phyloP scores from a whole-genome alignment of 148 eudicot species.

The Camellia sinensis region DNA sequence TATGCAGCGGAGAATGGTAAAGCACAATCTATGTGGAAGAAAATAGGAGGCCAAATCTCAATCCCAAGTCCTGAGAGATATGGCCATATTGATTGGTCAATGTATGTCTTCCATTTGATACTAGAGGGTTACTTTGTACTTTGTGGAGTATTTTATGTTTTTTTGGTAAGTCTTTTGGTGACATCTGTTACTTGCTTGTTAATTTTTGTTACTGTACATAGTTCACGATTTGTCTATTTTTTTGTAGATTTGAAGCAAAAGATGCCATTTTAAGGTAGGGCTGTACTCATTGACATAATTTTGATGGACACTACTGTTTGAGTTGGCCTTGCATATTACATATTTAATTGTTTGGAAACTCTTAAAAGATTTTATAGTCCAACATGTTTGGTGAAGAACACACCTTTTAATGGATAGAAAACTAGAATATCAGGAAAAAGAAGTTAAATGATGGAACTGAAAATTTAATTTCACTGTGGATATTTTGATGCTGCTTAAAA shows the following conservation, averaged over 20 bases:
- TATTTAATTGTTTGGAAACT: neutral
- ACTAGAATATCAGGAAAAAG: neutral
- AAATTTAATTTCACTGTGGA: neutral
- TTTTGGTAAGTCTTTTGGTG: constrained; percentile 7
- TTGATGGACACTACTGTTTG: neutral
- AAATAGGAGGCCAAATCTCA: constrained; percentile 68
- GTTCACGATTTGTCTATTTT: constrained; percentile 22
- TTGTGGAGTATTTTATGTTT: constrained; percentile 12
- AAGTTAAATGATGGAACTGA: neutral
- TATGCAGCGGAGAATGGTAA: constrained; percentile 72
- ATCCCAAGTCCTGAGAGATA: constrained; percentile 57
- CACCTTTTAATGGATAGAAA: neutral
- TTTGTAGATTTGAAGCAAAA: constrained; percentile 77
- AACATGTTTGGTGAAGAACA: neutral
- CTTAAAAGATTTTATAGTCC: neutral
- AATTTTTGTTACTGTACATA: constrained; percentile 17
- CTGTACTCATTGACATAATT: neutral
- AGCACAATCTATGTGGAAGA: constrained; percentile 64
- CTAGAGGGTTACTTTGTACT: constrained; percentile 17
- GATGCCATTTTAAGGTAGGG: constrained; percentile 71
- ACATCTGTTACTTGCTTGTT: neutral
- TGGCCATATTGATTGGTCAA: constrained; percentile 82
- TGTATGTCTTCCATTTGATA: constrained; percentile 56
- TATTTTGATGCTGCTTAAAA: neutral
- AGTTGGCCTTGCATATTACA: neutral